These are phyloP conservation scores for Tetracentron sinense DNA, from an alignment of 164 flowering plant genomes.

Conservation along the genomic window DNA sequence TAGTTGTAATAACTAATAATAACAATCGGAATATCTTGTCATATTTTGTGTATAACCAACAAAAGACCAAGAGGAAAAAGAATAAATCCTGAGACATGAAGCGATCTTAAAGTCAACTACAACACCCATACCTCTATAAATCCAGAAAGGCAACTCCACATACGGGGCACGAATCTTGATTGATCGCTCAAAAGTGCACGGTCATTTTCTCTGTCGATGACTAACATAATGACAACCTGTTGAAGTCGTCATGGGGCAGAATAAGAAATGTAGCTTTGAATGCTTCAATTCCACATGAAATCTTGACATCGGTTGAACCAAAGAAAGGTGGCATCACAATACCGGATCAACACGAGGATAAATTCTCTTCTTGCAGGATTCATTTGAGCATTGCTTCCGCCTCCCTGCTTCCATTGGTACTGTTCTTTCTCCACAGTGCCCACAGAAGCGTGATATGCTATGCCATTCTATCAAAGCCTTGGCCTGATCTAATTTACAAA, in stretches of 20 bases:
- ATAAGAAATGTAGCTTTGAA: neutral
- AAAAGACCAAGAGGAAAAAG: neutral
- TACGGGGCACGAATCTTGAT: constrained; percentile 82
- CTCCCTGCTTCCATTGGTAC: constrained; percentile 80
- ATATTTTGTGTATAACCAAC: neutral
- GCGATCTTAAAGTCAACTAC: too few relatives aligned
- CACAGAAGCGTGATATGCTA: constrained; percentile 65
- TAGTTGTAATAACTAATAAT: neutral
- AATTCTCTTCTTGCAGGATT: constrained; percentile 62
- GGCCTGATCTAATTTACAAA: constrained; percentile 47
- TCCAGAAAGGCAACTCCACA: constrained; percentile 99
- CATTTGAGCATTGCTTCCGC: constrained; percentile 76
- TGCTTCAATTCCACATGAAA: neutral
- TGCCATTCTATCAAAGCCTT: constrained; percentile 95
- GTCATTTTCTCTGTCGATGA: constrained; percentile 86
- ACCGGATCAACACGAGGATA: constrained; percentile 98
- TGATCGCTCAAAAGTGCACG: constrained; percentile 76
- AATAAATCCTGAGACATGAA: neutral
- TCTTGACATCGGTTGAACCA: too few relatives aligned
- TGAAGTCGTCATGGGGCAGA: constrained; percentile 1
- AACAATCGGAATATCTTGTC: neutral
- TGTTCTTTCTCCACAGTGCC: constrained; percentile 68
- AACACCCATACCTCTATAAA: constrained; percentile 66
- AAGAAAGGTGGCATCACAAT: constrained; percentile 2
- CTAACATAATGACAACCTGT: constrained; percentile 97